Evolutionary conservation across 2,329 filamentous ascomycete species (phyloP), one percentile per base, ranked within the genome.

Genomic region (Hymenoscyphus fructigenus): DNA sequence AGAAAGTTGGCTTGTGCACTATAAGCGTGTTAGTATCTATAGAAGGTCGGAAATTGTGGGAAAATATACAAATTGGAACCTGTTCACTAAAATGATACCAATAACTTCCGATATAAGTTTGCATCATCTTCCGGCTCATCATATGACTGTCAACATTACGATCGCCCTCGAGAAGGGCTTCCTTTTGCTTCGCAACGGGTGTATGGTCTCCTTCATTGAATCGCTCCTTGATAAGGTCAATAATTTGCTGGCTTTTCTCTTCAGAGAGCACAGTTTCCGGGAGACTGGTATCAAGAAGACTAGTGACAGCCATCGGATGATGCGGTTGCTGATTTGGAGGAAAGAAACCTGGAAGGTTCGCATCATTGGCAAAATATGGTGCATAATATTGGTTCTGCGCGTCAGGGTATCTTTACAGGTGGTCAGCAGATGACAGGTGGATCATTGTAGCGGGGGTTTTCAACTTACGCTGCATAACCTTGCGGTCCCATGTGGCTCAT

Each of bases 71-170:
- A 66, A 99, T 97, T 1, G 95, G 95, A 68, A 98, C 84, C 76
- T 98, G 95, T 62, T 93, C 90, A 76, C 95, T 96, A 74, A 97
- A 96, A 76, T 97, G 91, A 61, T 91, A 84, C 95, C 95, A 99
- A 77, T 96, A 99, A 1, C 93, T 96, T 12, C 88, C 86, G 69
- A 96, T 93, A 74, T 97, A 98, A 2, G 89, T 90, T 78, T 97
- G 92, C 91, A 98, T 96, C 92, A 97, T 97, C 72, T 90, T 88
- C 72, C 93, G 83, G 76, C 94, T 96, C 67, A 98, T 80, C 81
- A 89, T 84, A 66, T 89, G 86, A 28, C 80, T 78, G 61, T 86
- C 83, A 36, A 86, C 80, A 60, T 88, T 86, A 61, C 90, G 86
- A 73, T 96, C 88, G 15, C 93, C 94, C 32, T 92, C 88, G 63